These are phyloP conservation scores for Pulveroboletus ravenelii DNA, from an alignment of 768 basidiomycete species.

Conservation along the genomic window DNA sequence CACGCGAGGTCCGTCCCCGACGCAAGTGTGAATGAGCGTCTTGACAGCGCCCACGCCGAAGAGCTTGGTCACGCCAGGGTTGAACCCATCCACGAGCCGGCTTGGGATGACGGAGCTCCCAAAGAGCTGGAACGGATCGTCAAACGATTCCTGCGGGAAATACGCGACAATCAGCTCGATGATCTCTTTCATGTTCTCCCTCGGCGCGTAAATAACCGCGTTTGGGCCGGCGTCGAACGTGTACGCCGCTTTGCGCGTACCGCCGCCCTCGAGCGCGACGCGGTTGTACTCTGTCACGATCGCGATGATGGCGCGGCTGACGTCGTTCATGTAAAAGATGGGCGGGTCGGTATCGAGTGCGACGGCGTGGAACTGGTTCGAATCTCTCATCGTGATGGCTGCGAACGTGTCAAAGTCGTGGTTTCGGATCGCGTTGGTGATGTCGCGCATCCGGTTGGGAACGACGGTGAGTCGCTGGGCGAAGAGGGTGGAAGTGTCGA, in stretches of 20 bases:
- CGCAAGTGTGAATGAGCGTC: slow-evolving; percentile 84
- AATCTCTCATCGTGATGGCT: slow-evolving; percentile 91
- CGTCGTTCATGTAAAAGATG: slow-evolving; percentile 99
- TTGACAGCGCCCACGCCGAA: slow-evolving; percentile 79
- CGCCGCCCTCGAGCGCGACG: slow-evolving; percentile 51
- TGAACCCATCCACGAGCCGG: slow-evolving; percentile 65
- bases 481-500: slow-evolving; percentile 84
- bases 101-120: slow-evolving; percentile 41
- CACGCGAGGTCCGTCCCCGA: slow-evolving; percentile 86
- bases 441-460: slow-evolving; percentile 78
- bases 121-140: slow-evolving; percentile 70
- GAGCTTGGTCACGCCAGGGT: slow-evolving; percentile 66
- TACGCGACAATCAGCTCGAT: slow-evolving; percentile 70
- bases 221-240: slow-evolving; percentile 99
- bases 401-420: slow-evolving; percentile 90
- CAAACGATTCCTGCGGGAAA: slow-evolving; percentile 83
- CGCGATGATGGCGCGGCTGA: slow-evolving; percentile 86
- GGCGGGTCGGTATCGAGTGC: slow-evolving; percentile 95
- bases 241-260: slow-evolving; percentile 82
- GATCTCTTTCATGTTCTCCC: slow-evolving; percentile 74
- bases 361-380: slow-evolving; percentile 98
- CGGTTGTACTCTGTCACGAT: slow-evolving; percentile 93
- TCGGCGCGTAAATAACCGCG: slow-evolving; percentile 89
- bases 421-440: slow-evolving; percentile 70
- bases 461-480: slow-evolving; percentile 91